Evolutionary conservation across 2,329 filamentous ascomycete species (phyloP).

Genomic region (Rhexocercosporidium sp.): DNA sequence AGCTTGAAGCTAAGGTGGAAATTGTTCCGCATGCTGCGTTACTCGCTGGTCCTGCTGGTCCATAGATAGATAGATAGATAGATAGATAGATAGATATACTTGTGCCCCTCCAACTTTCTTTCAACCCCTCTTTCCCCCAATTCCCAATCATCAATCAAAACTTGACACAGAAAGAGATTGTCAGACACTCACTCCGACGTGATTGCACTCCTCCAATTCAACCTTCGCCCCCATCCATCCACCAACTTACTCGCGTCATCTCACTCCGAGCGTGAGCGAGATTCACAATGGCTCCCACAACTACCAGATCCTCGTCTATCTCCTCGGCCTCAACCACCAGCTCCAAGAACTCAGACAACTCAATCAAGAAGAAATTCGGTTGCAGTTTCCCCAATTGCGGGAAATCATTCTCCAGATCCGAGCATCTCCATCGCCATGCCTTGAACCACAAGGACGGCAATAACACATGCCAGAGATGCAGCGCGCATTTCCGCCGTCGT

Average conservation of each 20-base stretch:
- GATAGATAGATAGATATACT: constrained; percentile 33
- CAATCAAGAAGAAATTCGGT: constrained; percentile 44
- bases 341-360: constrained; percentile 29
- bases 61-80: background rate
- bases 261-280: background rate
- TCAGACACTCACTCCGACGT: background rate
- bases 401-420: constrained; percentile 55
- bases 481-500: constrained; percentile 59
- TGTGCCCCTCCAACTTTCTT: constrained; percentile 30
- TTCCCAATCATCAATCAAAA: background rate
- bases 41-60: no score
- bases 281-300: constrained; percentile 37
- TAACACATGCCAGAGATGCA: constrained; percentile 58
- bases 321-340: constrained; percentile 36
- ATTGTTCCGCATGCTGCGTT: constrained; percentile 34
- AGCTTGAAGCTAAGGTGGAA: constrained; percentile 33
- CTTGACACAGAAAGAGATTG: constrained; percentile 1
- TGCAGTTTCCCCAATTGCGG: constrained; percentile 49
- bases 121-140: constrained; percentile 30
- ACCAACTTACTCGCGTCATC: background rate
- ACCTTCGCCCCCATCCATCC: background rate
- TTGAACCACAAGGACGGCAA: constrained; percentile 55
- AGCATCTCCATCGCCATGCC: constrained; percentile 57
- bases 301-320: constrained; percentile 35
- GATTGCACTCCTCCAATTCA: background rate